Conservation (phyloP, 2,329 filamentous ascomycete genomes). For the Colletotrichum costaricense region DNA sequence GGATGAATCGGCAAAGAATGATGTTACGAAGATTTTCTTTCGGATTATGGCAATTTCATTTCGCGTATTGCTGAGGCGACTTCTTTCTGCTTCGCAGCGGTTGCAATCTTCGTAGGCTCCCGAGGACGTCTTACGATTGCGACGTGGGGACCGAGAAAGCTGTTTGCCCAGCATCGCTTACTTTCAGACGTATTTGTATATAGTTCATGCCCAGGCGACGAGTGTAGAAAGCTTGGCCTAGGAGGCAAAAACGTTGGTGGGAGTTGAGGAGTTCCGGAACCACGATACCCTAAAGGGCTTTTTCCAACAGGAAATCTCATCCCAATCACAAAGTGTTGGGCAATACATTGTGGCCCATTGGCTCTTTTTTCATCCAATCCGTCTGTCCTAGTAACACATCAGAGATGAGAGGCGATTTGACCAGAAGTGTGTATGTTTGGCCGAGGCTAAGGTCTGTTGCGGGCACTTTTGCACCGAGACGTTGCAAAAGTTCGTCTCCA, state of each 20-base stretch:
- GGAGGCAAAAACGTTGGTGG: not conserved
- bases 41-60: not conserved
- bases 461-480: conserved; percentile 21
- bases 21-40: not conserved
- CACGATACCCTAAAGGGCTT: conserved; percentile 7
- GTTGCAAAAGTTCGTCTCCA: conserved; percentile 25
- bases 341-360: not conserved
- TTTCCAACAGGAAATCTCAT: not conserved
- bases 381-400: no score
- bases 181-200: not conserved
- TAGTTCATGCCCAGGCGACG: not conserved
- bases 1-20: not conserved
- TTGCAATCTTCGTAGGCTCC: not conserved
- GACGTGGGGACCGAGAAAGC: not conserved
- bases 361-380: not conserved
- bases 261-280: conserved; percentile 18
- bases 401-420: not conserved
- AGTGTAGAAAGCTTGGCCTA: not conserved
- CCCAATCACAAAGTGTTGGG: not conserved
- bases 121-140: not conserved
- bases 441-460: conserved; percentile 2
- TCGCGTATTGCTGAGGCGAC: not conserved
- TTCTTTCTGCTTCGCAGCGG: not conserved
- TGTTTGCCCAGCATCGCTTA: not conserved
- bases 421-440: not conserved